phyloP scores from a whole-genome alignment of 768 basidiomycete genomes.

The Thelephora ganbajun region DNA sequence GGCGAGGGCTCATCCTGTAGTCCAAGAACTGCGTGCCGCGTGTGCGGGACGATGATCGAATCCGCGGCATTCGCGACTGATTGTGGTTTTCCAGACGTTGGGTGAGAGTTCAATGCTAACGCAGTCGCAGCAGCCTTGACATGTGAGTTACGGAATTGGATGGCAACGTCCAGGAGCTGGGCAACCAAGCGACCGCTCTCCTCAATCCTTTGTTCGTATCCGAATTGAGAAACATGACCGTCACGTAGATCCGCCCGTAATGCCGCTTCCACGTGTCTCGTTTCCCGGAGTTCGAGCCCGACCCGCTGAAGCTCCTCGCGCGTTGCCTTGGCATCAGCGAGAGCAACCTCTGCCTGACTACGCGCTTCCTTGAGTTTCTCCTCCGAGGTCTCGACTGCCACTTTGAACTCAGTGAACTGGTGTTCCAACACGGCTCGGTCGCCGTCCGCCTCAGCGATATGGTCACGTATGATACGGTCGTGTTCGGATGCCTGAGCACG shows the following conservation, averaged over 20 bases:
- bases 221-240: constrained; percentile 54
- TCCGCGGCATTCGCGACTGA: constrained; percentile 28
- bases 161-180: constrained; percentile 69
- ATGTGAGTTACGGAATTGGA: constrained; percentile 66
- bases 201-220: constrained; percentile 55
- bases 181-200: constrained; percentile 57
- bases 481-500: constrained; percentile 58
- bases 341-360: constrained; percentile 46
- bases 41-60: constrained; percentile 7
- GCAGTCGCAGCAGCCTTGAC: constrained; percentile 53
- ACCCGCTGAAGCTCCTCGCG: constrained; percentile 62
- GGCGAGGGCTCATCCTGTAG: constrained; percentile 51
- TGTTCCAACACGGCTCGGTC: constrained; percentile 89
- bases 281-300: constrained; percentile 56
- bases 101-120: constrained; percentile 37
- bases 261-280: constrained; percentile 49
- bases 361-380: constrained; percentile 50
- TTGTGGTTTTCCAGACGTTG: constrained; percentile 27
- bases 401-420: constrained; percentile 63
- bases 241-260: constrained; percentile 62
- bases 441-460: constrained; percentile 85
- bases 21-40: constrained; percentile 37
- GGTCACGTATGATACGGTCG: constrained; percentile 63
- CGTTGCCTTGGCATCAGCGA: constrained; percentile 53
- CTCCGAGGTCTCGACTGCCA: constrained; percentile 43